A percentile compares a stretch with the other conserved stretches of the same genome.
These are phyloP conservation scores for Alisma plantagoaquatica DNA, from an alignment of 106 monocot genomes.

Conservation along the genomic window DNA sequence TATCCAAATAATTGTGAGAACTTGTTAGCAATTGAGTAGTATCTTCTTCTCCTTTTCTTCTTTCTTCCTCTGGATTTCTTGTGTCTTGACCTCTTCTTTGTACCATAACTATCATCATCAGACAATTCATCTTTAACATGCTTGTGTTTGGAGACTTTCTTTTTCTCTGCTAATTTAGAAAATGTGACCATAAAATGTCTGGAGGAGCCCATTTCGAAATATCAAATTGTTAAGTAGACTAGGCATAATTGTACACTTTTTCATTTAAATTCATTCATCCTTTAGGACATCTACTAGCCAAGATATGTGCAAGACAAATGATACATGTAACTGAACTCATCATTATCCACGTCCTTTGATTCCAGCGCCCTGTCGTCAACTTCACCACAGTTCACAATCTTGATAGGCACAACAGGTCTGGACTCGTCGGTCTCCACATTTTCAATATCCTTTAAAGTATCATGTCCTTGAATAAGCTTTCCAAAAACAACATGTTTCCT, in stretches of 20 bases:
- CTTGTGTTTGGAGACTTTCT: constrained; percentile 49
- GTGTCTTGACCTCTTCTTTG: constrained; percentile 22
- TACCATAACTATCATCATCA: constrained; percentile 32
- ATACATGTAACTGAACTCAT: neutral
- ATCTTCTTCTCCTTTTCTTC: constrained; percentile 68
- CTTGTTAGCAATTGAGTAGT: no score
- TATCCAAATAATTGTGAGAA: no score
- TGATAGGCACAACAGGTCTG: constrained; percentile 64
- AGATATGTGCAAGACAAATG: no score
- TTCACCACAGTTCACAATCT: constrained; percentile 84
- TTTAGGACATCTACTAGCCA: no score
- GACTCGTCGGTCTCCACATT: constrained; percentile 56
- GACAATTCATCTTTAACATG: constrained; percentile 22
- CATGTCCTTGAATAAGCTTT: constrained; percentile 69
- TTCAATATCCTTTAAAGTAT: constrained; percentile 71
- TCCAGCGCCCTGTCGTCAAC: constrained; percentile 19
- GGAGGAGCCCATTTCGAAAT: neutral
- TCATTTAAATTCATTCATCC: constrained; percentile 26
- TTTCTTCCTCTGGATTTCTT: constrained; percentile 66
- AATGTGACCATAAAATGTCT: neutral
- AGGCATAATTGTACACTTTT: neutral
- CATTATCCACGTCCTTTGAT: constrained; percentile 5
- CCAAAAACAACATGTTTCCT: constrained; percentile 99
- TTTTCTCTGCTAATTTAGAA: constrained; percentile 44
- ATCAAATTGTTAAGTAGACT: neutral